These are phyloP conservation scores for Populus hybrid DNA, from an alignment of 441 rosid genomes.

Conservation along the genomic window DNA sequence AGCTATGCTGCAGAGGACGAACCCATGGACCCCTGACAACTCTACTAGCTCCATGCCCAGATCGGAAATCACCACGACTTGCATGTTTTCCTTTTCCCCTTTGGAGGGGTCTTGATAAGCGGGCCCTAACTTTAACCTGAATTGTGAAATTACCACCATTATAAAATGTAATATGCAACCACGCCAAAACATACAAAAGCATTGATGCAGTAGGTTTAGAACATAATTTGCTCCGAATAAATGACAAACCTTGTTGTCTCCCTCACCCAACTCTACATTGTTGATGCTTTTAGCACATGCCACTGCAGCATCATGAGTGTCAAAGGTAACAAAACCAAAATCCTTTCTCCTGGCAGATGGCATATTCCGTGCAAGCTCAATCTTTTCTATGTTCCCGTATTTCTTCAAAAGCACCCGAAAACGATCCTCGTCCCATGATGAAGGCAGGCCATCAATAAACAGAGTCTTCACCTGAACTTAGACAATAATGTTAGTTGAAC, in stretches of 20 bases:
- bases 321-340: conserved; percentile 95
- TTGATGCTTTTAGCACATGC: conserved; percentile 85
- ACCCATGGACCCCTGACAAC: conserved; percentile 65
- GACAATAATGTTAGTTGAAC: conserved; percentile 16
- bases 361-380: conserved; percentile 98
- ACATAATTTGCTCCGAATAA: conserved; percentile 6
- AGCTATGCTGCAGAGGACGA: conserved; percentile 53
- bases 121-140: conserved; percentile 95
- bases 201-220: neutral
- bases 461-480: conserved; percentile 78
- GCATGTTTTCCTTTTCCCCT: conserved; percentile 66
- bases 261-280: conserved; percentile 86
- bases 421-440: conserved; percentile 92
- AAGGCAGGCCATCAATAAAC: conserved; percentile 83
- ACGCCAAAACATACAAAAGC: conserved; percentile 7
- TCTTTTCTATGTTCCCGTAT: conserved; percentile 78
- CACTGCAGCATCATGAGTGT: conserved; percentile 89
- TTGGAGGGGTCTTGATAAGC: conserved; percentile 91
- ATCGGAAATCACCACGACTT: conserved; percentile 54
- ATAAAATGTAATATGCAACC: conserved; percentile 6
- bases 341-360: conserved; percentile 96
- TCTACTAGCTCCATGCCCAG: conserved; percentile 62
- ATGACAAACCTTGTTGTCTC: conserved; percentile 62
- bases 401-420: conserved; percentile 62
- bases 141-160: conserved; percentile 8